Conservation (phyloP, 2,329 filamentous ascomycete species). For the Dryadomyces quercus-mongolicae region DNA sequence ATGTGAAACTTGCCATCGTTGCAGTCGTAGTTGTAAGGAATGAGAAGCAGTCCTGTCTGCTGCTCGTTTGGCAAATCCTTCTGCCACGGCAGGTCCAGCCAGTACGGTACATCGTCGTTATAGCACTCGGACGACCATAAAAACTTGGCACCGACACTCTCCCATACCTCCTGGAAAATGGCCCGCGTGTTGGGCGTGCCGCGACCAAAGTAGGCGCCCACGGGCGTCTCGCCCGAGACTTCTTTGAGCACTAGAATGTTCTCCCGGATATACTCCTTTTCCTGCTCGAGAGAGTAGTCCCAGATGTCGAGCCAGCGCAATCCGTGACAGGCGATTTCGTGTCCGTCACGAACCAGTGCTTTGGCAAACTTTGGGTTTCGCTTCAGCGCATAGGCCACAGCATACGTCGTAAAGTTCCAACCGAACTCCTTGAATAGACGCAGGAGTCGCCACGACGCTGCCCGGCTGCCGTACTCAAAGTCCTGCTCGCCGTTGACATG, state of each 20-base stretch:
- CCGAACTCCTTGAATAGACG: slow-evolving; percentile 9
- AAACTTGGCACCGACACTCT: slow-evolving; percentile 9
- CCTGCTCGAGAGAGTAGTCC: slow-evolving; percentile 8
- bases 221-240: slow-evolving; percentile 10
- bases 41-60: slow-evolving; percentile 11
- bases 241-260: slow-evolving; percentile 8
- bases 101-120: slow-evolving; percentile 13
- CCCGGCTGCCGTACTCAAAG: slow-evolving; percentile 12
- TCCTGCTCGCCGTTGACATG: slow-evolving; percentile 12
- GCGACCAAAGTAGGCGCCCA: slow-evolving; percentile 12
- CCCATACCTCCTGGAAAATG: slow-evolving; percentile 10
- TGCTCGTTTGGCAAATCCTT: slow-evolving; percentile 6
- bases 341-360: slow-evolving; percentile 11
- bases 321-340: slow-evolving; percentile 12
- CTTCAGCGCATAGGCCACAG: slow-evolving; percentile 10
- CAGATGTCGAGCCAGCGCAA: slow-evolving; percentile 11
- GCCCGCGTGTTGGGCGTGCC: slow-evolving; percentile 12
- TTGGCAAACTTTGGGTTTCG: slow-evolving; percentile 9
- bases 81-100: slow-evolving; percentile 12
- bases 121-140: slow-evolving; percentile 11
- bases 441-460: slow-evolving; percentile 12
- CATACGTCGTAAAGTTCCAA: slow-evolving; percentile 10
- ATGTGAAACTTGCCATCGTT: slow-evolving; percentile 18
- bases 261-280: slow-evolving; percentile 10
- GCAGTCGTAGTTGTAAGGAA: slow-evolving; percentile 14